These are phyloP conservation scores for Stentor coeruleus DNA, from an alignment of 73 alveolate species.

Conservation along the genomic window DNA sequence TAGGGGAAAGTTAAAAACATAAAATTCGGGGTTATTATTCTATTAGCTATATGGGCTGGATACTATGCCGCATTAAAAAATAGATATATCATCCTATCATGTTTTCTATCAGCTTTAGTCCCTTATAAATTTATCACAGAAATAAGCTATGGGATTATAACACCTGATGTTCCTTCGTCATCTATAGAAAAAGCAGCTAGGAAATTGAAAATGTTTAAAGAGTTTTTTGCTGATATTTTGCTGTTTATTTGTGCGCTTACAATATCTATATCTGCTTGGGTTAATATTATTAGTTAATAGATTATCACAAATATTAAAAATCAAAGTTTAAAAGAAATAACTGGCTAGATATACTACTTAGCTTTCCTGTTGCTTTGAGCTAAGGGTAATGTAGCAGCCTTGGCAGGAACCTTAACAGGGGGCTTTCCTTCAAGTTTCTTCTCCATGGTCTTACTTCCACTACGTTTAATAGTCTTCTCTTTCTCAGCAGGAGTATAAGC, in stretches of 20 bases:
- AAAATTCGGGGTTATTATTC: background rate
- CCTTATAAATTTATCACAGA: conserved; percentile 18
- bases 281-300: too few species aligned
- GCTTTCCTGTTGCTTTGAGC: too few species aligned
- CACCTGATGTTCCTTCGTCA: background rate
- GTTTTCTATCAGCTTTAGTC: background rate
- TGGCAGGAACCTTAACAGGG: background rate
- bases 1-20: background rate
- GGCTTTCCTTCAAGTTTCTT: background rate
- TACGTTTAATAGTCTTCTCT: background rate
- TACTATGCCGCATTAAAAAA: background rate
- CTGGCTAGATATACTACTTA: conserved; percentile 10
- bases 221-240: background rate
- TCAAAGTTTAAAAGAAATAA: conserved; percentile 40
- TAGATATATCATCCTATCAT: background rate
- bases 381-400: background rate
- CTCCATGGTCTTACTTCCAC: background rate
- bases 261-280: background rate
- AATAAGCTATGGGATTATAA: background rate
- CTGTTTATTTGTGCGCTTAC: background rate
- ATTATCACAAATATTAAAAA: too few species aligned
- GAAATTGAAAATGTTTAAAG: background rate
- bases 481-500: background rate
- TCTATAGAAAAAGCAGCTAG: background rate
- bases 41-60: background rate